Percentiles rank a stretch among this genome's conserved stretches.
These are phyloP conservation scores for Solanum neorickii DNA, from an alignment of 257 asterid species.

Conservation along the genomic window DNA sequence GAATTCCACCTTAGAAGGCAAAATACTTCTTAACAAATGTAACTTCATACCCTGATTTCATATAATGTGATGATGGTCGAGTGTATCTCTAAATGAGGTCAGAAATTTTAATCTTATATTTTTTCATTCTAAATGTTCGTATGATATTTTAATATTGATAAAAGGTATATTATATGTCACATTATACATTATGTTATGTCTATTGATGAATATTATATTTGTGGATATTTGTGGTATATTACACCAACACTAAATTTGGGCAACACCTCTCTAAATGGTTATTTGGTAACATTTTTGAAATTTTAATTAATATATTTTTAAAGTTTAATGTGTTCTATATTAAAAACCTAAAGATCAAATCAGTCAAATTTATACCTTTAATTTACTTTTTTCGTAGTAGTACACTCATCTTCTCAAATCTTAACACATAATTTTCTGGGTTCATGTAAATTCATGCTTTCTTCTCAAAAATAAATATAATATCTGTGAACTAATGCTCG, in stretches of 20 bases:
- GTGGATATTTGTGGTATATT: too few relatives aligned
- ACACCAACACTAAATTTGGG: background rate
- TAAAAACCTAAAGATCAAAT: background rate
- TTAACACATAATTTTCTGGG: too few relatives aligned
- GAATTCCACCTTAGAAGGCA: too few relatives aligned
- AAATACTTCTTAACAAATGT: too few relatives aligned
- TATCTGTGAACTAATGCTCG: accelerated
- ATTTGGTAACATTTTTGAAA: background rate
- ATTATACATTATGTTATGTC: too few relatives aligned
- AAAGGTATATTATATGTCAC: too few relatives aligned
- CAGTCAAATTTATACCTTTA: too few relatives aligned
- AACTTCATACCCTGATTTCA: background rate
- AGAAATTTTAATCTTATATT: background rate
- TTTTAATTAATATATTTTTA: too few relatives aligned
- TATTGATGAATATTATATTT: too few relatives aligned
- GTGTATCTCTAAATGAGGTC: background rate
- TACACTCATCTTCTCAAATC: background rate
- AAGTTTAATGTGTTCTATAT: too few relatives aligned
- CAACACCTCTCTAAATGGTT: background rate
- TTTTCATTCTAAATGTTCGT: too few relatives aligned
- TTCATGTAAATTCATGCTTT: background rate
- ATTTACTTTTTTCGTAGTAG: background rate
- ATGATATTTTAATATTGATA: too few relatives aligned
- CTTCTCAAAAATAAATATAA: background rate
- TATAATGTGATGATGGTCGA: background rate